Percentiles rank a stretch among this genome's conserved stretches.
phyloP scores from a whole-genome alignment of 2,329 filamentous ascomycete genomes.

The Chaetomium sp. region DNA sequence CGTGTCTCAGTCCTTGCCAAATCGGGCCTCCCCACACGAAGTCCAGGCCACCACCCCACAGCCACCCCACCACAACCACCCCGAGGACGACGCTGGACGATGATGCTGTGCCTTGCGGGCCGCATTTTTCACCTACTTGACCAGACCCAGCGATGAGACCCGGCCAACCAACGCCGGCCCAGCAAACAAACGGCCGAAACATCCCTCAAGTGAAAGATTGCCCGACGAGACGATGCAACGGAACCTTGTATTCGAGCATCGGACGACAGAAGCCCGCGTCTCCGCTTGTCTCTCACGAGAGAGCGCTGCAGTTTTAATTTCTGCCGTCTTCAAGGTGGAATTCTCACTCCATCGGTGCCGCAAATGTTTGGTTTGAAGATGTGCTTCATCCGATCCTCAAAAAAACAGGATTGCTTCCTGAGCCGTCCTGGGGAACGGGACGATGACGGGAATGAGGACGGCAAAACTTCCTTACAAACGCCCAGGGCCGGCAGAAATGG shows the following conservation, averaged over 20 bases:
- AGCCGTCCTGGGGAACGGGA: conserved; percentile 27
- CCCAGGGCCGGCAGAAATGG: conserved; percentile 32
- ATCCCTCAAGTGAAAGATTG: conserved; percentile 10
- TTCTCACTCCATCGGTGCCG: not conserved
- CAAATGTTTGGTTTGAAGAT: conserved; percentile 31
- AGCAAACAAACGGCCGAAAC: conserved; percentile 21
- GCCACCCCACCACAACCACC: conserved; percentile 8
- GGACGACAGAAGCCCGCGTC: not conserved
- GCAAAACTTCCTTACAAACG: conserved; percentile 21
- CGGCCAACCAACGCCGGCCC: not conserved
- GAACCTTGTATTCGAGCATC: conserved; percentile 16
- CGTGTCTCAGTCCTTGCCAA: conserved; percentile 48
- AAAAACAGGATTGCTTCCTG: conserved; percentile 26
- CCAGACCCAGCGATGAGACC: not conserved
- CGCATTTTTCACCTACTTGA: conserved; percentile 13
- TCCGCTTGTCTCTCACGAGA: not conserved
- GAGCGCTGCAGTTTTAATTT: not conserved
- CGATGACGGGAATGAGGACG: conserved; percentile 25
- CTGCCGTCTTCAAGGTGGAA: not conserved
- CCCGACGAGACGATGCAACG: conserved; percentile 18
- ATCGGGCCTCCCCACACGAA: conserved; percentile 31
- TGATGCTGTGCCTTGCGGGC: conserved; percentile 23
- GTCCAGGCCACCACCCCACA: conserved; percentile 24
- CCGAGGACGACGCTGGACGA: not conserved
- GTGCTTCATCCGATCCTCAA: conserved; percentile 24